Evolutionary conservation across 805 yeast species (phyloP), one percentile per base, ranked within the genome.

Genomic region (Candida ponderosae): DNA sequence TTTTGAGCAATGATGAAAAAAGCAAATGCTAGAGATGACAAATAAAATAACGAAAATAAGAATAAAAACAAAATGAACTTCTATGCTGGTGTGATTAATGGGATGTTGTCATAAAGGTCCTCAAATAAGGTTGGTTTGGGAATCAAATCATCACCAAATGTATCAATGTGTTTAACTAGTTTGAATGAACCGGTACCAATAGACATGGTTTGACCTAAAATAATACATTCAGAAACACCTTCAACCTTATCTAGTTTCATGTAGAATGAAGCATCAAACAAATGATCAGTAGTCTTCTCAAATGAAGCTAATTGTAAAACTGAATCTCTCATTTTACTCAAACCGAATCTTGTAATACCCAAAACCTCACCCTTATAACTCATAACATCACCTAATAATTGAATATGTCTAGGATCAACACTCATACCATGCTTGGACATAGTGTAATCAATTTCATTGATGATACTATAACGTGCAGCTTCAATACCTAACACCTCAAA

Each of bases 361-460:
- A 94, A 72, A 11, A 93, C 95, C 59, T 93, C 98, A 42, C 99
- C 99, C 65, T 93, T 93, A 61, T 86, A 93, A 0, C 97, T 87
- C 99, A 93, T 93, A 35, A 93, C 97, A 62, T 93, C 99, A 46
- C 98, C 98, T 45, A 93, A 67, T 33, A 93, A 68, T 66, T 93
- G 97, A 59, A 94, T 89, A 61, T 93, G 99, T 70, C 99, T 95
- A 43, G 97, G 98, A 70, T 93, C 99, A 35, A 93, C 97, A 59
- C 95, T 86, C 98, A 93, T 93, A 63, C 99, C 99, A 69, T 93
- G 98, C 63, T 88, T 87, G 57, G 95, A 80, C 99, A 93, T 93
- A 38, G 98, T 93, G 57, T 88, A 88, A 56, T 85, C 95, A 60
- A 93, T 93, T 66, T 93, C 99, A 45, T 79, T 79, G 56, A 93